Conservation (phyloP, 1,139 yeast genomes). For the Yamadazyma buinensis region DNA sequence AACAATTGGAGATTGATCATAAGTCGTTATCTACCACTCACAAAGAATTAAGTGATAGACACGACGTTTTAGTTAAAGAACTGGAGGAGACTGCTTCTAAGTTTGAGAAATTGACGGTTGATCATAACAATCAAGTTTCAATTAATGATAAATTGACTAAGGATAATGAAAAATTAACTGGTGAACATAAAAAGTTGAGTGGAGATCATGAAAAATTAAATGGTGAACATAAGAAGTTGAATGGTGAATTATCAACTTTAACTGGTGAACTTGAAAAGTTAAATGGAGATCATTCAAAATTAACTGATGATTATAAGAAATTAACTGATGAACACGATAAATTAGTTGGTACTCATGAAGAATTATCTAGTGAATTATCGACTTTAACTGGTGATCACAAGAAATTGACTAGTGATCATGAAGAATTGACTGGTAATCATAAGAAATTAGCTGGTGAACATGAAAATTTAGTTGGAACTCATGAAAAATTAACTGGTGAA, state of each 20-base stretch:
- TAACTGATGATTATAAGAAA: neutral
- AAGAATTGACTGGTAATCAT: neutral
- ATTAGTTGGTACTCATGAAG: neutral
- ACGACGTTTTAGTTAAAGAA: no score
- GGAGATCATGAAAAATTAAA: constrained; percentile 1
- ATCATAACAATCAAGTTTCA: no score
- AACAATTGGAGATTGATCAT: constrained; percentile 1
- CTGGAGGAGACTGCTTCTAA: no score
- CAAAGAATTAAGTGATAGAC: no score
- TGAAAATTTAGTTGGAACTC: neutral
- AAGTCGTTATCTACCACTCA: no score
- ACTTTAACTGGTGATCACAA: neutral
- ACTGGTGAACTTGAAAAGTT: neutral
- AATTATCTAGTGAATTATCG: neutral
- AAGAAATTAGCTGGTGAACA: neutral
- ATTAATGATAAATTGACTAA: no score
- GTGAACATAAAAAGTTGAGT: neutral
- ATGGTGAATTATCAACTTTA: neutral
- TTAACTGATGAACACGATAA: neutral
- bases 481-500: neutral
- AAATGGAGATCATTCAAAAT: neutral
- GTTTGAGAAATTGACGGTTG: no score
- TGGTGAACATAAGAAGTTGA: constrained; percentile 1
- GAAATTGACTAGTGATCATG: neutral
- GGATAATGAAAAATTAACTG: neutral